Evolutionary conservation across 768 basidiomycete species (phyloP).

Genomic region (Lentinula aciculospora): DNA sequence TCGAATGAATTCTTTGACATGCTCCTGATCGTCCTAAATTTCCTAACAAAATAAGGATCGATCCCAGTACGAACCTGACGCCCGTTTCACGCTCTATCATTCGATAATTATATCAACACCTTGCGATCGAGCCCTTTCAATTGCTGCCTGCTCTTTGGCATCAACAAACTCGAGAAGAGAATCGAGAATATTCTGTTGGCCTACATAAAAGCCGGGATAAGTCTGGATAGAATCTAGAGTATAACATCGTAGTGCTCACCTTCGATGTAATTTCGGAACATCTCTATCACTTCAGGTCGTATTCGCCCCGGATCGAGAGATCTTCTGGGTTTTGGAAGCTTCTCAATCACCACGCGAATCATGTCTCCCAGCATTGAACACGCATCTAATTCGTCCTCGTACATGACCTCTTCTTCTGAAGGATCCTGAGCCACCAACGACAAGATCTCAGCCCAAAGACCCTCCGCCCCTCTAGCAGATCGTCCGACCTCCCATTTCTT

Average conservation of each 20-base stretch:
- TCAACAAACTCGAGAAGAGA: constrained; percentile 46
- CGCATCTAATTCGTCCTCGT: constrained; percentile 66
- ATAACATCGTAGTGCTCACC: constrained; percentile 30
- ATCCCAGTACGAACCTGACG: background rate
- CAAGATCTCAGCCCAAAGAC: constrained; percentile 54
- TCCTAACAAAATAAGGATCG: background rate
- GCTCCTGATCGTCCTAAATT: background rate
- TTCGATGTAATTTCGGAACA: constrained; percentile 66
- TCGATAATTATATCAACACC: constrained; percentile 55
- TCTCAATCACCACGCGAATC: constrained; percentile 44
- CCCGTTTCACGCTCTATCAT: constrained; percentile 10
- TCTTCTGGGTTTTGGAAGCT: constrained; percentile 32
- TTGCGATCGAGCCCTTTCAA: constrained; percentile 41
- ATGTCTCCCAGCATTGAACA: constrained; percentile 64
- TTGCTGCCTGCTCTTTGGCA: constrained; percentile 39
- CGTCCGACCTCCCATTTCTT: constrained; percentile 63
- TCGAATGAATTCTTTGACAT: background rate
- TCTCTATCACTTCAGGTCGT: constrained; percentile 53
- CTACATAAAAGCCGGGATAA: constrained; percentile 22
- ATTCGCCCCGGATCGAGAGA: constrained; percentile 16
- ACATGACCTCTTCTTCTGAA: constrained; percentile 23
- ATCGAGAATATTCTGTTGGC: constrained; percentile 53
- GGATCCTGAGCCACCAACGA: constrained; percentile 22
- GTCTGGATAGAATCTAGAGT: background rate
- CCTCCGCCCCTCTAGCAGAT: constrained; percentile 44